Evolutionary conservation across 768 basidiomycete genomes (phyloP), one percentile per base, ranked within the genome.

Genomic region (Nidularia pulvinata): DNA sequence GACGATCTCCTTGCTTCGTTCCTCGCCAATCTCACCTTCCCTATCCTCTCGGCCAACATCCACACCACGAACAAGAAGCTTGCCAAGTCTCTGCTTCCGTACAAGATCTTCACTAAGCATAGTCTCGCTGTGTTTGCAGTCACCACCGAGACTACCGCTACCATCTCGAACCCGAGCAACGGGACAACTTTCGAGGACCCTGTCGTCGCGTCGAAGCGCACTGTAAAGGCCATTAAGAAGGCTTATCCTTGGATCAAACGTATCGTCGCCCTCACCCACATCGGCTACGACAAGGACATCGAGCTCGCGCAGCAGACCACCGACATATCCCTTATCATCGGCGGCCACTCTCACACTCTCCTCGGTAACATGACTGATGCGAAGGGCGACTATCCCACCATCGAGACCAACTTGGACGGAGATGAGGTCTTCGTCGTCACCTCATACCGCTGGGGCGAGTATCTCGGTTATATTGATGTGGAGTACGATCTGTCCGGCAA

Each of bases 351-450:
- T 3, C 77, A 79, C 57, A 78, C 78, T 16, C 71, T 76, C 16
- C 64, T 79, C 14, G 77, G 75, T 22, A 69, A 75, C 46, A 66
- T 75, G 54, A 61, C 66, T 19, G 70, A 65, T 32, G 71, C 72
- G 9, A 62, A 61, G 33, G 78, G 78, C 7, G 63, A 68, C 5
- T 80, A 79, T 56, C 78, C 78, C 3, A 80, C 78, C 5, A 72
- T 78, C 33, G 68, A 59, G 46, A 67, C 62, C 39, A 80, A 79
- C 59, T 60, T 69, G 16, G 69, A 74, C 47, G 74, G 76, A 7
- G 76, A 80, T 16, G 76, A 77, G 45, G 76, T 80, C 14, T 75
- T 73, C 54, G 68, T 80, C n/a, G 73, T 79, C 50, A 77, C 76
- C 0, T 68, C 75, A 10, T 78, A 68, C 55, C 68, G 74, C 47